phyloP scores from a whole-genome alignment of 352 stramenopile genomes.

The Aphanomyces stellatus region DNA sequence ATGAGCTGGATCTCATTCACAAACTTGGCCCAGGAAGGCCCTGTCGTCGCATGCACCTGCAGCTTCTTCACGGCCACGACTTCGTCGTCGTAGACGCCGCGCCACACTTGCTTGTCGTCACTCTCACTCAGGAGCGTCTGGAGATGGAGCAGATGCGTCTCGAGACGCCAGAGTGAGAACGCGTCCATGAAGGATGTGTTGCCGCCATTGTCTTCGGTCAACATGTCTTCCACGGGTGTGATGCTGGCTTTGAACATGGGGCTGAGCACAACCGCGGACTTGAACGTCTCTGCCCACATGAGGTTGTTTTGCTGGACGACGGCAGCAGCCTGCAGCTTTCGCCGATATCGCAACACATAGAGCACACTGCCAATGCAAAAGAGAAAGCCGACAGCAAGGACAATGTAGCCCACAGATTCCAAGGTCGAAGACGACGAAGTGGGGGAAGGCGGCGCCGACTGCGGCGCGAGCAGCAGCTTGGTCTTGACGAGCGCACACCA shows the following conservation, averaged over 20 bases:
- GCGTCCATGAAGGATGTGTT: background rate
- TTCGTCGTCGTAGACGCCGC: constrained; percentile 14
- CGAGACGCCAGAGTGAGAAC: constrained; percentile 4
- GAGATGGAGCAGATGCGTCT: background rate
- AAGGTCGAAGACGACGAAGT: background rate
- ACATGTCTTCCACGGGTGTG: background rate
- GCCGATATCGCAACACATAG: background rate
- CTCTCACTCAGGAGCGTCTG: background rate
- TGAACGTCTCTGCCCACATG: constrained; percentile 18
- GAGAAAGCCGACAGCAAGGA: background rate
- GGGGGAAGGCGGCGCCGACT: background rate
- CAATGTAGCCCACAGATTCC: constrained; percentile 2
- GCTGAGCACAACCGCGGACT: background rate
- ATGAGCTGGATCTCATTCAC: constrained; percentile 13
- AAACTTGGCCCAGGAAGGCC: constrained; percentile 2
- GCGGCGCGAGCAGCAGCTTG: background rate
- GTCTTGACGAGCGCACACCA: background rate
- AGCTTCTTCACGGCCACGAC: constrained; percentile 12
- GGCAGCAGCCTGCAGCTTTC: background rate
- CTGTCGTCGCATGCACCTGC: background rate
- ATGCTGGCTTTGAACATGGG: background rate
- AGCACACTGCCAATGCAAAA: background rate
- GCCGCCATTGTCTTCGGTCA: background rate
- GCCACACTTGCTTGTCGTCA: constrained; percentile 15
- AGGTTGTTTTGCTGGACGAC: background rate